Evolutionary conservation across 2,329 filamentous ascomycete species (phyloP), one percentile per base, ranked within the genome.

Genomic region (Ophiostoma novo-ulmi): DNA sequence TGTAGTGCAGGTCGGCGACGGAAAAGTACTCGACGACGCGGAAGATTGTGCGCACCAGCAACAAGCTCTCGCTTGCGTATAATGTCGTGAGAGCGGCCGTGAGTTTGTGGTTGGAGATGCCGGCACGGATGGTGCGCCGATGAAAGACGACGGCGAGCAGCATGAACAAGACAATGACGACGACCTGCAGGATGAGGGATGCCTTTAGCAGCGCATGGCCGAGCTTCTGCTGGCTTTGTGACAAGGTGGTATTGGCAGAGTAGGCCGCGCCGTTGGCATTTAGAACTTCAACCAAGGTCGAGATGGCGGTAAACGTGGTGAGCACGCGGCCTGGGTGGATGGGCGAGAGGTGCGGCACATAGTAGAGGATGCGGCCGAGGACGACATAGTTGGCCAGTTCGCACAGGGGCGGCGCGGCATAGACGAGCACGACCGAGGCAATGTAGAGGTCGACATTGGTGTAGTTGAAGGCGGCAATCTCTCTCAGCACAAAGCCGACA

Each of bases 301-400:
- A 85, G 55, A 87, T 75, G 2, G 77, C 78, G 14, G 82, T 82
- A 71, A 87, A 87, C 3, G 79, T 82, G 3, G 78, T 75, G 14
- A 85, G 74, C 36, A 85, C 82, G 22, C 78, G 78, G 70, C 78
- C 78, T 0, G 84, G 81, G 20, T 82, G 80, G n/a, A 87, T 76
- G 0, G 87, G 87, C 0, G 87, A 81, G 69, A 84, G 81, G 75
- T 87, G 85, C 0, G 88, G 88, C 1, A 89, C 81, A 77, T 89
- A 90, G 78, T 85, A 85, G 36, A 90, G 81, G 13, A 88, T 80
- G 1, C 88, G 84, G 3, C 85, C 85, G 69, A 91, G 84, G 72
- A 89, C 81, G 75, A 88, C 84, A 78, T 90, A 90, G 78, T 90
- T 89, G 71, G 85, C 83, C 3, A 88, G 83, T 72, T 88, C 87